A percentile compares a stretch with the other conserved stretches of the same genome.
Conservation (phyloP, 352 stramenopile species). For the Pythium sp. region DNA sequence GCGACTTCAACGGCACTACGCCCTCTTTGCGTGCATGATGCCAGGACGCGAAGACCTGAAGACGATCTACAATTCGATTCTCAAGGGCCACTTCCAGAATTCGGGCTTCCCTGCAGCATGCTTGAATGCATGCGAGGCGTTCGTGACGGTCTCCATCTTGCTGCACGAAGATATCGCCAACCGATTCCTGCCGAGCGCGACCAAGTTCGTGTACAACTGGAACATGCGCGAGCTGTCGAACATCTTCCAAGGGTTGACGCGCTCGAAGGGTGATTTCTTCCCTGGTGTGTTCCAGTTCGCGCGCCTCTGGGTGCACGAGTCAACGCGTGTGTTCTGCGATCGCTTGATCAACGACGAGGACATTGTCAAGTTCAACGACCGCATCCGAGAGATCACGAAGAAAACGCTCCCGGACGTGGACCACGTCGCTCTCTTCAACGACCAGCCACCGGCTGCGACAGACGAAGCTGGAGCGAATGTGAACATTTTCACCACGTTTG, state of each 20-base stretch:
- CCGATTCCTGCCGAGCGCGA: conserved; percentile 94
- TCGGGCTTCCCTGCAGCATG: conserved; percentile 69
- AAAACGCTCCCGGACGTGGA: conserved; percentile 90
- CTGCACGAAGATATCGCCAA: conserved; percentile 93
- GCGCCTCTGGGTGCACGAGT: conserved; percentile 95
- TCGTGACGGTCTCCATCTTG: conserved; percentile 90
- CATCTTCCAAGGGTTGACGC: conserved; percentile 94
- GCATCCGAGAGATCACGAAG: conserved; percentile 92
- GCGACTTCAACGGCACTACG: conserved; percentile 94
- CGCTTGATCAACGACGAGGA: conserved; percentile 95
- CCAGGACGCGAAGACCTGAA: conserved; percentile 92
- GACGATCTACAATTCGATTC: conserved; percentile 95
- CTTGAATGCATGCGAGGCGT: conserved; percentile 68
- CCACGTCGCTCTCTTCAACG: conserved; percentile 80
- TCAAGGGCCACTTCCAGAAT: conserved; percentile 92
- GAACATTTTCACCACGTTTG: conserved; percentile 96
- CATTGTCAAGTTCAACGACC: conserved; percentile 89
- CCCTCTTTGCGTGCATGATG: conserved; percentile 95
- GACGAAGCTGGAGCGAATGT: conserved; percentile 39
- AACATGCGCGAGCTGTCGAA: conserved; percentile 97
- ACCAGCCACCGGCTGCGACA: conserved; percentile 33
- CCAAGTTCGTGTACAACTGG: conserved; percentile 99
- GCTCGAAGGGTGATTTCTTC: conserved; percentile 93
- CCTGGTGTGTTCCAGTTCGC: conserved; percentile 80
- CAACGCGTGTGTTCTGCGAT: conserved; percentile 96